phyloP scores from a whole-genome alignment of 179 eudicot species.

The Corrigiola litoralis region DNA sequence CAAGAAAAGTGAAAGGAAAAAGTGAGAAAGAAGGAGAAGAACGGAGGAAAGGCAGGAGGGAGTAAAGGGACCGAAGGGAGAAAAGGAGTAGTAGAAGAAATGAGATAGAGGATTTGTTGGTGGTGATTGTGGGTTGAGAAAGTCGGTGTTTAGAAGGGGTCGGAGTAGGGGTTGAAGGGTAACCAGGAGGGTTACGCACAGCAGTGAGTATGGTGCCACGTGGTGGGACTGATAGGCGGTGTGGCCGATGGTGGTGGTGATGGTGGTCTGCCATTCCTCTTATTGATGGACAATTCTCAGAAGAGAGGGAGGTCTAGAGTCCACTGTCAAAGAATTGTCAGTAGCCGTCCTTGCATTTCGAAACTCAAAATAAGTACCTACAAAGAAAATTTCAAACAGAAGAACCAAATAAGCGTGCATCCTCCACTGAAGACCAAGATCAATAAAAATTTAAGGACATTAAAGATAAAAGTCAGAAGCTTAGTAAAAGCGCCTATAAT shows the following conservation, averaged over 20 bases:
- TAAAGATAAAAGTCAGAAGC: background rate
- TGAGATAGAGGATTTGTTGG: constrained; percentile 30
- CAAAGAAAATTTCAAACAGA: background rate
- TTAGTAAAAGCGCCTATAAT: no score
- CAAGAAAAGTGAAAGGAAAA: constrained; percentile 66
- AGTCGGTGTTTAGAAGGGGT: constrained; percentile 66
- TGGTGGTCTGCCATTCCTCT: constrained; percentile 41
- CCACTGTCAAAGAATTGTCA: background rate
- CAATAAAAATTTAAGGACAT: no score
- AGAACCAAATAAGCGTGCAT: background rate
- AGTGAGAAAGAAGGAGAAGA: constrained; percentile 77
- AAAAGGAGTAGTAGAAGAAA: constrained; percentile 54
- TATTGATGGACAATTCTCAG: background rate
- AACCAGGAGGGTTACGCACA: constrained; percentile 27
- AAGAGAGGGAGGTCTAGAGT: background rate
- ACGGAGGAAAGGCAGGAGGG: constrained; percentile 72
- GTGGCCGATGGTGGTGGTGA: constrained; percentile 55
- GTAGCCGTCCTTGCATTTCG: background rate
- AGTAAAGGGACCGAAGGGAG: constrained; percentile 43
- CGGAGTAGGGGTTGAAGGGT: constrained; percentile 56
- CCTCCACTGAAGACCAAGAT: background rate
- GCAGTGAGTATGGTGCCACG: constrained; percentile 32
- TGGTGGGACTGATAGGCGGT: constrained; percentile 50
- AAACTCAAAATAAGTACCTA: constrained; percentile 14
- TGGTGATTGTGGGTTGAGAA: constrained; percentile 24